Percentiles rank a stretch among this genome's conserved stretches.
phyloP scores from a whole-genome alignment of 768 basidiomycete species.

The Lactifluus echinatus region DNA sequence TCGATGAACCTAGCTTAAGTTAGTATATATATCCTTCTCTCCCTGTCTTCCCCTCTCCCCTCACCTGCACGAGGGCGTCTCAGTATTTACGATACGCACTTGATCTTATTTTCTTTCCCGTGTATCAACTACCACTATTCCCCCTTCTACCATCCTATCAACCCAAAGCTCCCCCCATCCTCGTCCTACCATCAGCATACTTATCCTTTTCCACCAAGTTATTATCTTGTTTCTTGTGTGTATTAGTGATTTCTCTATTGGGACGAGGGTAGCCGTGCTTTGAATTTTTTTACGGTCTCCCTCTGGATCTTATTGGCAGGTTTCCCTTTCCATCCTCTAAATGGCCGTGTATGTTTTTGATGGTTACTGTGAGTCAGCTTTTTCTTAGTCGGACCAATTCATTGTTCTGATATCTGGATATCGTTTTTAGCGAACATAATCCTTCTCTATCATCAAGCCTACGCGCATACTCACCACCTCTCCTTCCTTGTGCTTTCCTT shows the following conservation, averaged over 20 bases:
- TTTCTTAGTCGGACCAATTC: too few relatives aligned
- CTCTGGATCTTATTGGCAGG: conserved; percentile 4
- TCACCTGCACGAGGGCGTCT: neutral
- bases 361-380: conserved; percentile 13
- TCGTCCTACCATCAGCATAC: conserved; percentile 1
- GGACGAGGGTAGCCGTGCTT: conserved; percentile 16
- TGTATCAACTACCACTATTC: conserved; percentile 22
- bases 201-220: conserved; percentile 21
- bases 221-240: conserved; percentile 16
- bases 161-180: conserved; percentile 8
- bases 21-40: conserved; percentile 6
- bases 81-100: conserved; percentile 13
- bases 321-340: conserved; percentile 2
- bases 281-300: neutral
- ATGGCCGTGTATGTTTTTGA: conserved; percentile 17
- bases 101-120: conserved; percentile 13
- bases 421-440: neutral
- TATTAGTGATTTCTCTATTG: conserved; percentile 8
- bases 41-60: neutral
- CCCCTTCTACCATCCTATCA: conserved; percentile 1
- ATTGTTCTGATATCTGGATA: neutral
- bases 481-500: neutral
- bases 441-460: neutral
- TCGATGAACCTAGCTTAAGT: conserved; percentile 8
- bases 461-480: conserved; percentile 10